phyloP scores from a whole-genome alignment of 2,329 filamentous ascomycete species.

The Ascochyta rabiei region DNA sequence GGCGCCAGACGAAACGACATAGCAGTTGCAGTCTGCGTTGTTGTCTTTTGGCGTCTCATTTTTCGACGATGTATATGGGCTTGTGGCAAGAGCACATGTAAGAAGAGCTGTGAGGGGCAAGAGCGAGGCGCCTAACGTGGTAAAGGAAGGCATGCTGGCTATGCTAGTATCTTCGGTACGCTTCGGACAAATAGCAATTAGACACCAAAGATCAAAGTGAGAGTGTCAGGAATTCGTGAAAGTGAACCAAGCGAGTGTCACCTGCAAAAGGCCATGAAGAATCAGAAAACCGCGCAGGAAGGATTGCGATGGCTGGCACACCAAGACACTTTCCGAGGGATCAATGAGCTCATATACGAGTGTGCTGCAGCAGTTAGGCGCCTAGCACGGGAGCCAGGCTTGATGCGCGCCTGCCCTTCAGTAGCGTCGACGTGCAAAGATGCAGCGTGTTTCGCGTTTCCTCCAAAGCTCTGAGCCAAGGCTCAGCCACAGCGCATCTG shows the following conservation, averaged over 20 bases:
- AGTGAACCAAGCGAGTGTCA: conserved; percentile 17
- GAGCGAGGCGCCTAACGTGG: conserved; percentile 27
- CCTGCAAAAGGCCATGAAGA: conserved; percentile 12
- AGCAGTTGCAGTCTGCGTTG: conserved; percentile 54
- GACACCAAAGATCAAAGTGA: conserved; percentile 11
- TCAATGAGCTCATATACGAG: conserved; percentile 28
- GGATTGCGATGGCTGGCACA: conserved; percentile 6
- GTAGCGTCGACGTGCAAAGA: conserved; percentile 9
- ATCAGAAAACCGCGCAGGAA: conserved; percentile 5
- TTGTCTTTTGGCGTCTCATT: conserved; percentile 42
- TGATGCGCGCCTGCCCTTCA: conserved; percentile 8
- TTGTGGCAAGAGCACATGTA: conserved; percentile 28
- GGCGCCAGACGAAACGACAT: conserved; percentile 52
- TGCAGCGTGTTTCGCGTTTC: conserved; percentile 17
- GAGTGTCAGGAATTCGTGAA: conserved; percentile 1
- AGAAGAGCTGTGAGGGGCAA: conserved; percentile 35
- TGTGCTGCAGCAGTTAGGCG: conserved; percentile 11
- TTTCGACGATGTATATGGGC: conserved; percentile 37
- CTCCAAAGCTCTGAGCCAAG: neutral
- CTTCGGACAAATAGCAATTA: conserved; percentile 1
- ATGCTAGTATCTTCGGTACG: neutral
- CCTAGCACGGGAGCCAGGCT: conserved; percentile 19
- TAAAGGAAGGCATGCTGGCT: conserved; percentile 25
- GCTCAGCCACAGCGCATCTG: conserved; percentile 29
- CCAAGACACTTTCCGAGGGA: conserved; percentile 3